Evolutionary conservation across 345 rosid genomes (phyloP).

Genomic region (Triadica sebifera): DNA sequence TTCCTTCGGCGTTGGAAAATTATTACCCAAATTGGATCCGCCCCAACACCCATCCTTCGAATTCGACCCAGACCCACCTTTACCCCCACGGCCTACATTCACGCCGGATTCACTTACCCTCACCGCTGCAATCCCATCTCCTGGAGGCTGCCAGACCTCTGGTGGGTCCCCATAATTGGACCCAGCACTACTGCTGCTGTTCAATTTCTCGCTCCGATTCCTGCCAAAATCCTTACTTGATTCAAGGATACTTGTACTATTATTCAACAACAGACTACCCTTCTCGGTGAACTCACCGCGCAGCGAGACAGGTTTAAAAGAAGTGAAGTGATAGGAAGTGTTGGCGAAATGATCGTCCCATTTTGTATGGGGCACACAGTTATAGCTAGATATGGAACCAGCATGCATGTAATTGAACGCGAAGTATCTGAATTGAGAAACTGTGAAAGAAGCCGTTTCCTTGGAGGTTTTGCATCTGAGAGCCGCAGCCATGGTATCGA

Average conservation of each 20-base stretch:
- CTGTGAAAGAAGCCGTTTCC: constrained; percentile 55
- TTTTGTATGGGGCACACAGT: constrained; percentile 39
- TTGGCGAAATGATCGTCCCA: constrained; percentile 46
- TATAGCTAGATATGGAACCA: constrained; percentile 42
- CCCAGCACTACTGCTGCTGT: constrained; percentile 24
- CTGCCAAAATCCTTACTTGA: constrained; percentile 26
- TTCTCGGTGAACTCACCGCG: constrained; percentile 51
- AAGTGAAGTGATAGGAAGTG: constrained; percentile 45
- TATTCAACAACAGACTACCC: constrained; percentile 40
- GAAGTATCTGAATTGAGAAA: constrained; percentile 65
- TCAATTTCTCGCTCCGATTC: no score
- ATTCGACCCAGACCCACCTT: constrained; percentile 43
- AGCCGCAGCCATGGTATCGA: constrained; percentile 60
- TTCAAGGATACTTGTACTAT: constrained; percentile 27
- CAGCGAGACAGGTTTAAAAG: constrained; percentile 58
- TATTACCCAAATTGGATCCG: constrained; percentile 81
- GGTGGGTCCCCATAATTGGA: constrained; percentile 78
- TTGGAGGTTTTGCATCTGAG: constrained; percentile 63
- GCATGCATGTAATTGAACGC: constrained; percentile 49
- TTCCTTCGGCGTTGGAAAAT: constrained; percentile 94
- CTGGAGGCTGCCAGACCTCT: constrained; percentile 98
- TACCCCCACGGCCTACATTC: constrained; percentile 40
- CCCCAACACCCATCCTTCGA: constrained; percentile 85
- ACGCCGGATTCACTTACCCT: constrained; percentile 41
- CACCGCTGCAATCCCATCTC: constrained; percentile 59